phyloP scores from a whole-genome alignment of 148 eudicot genomes.

The Chenopodium quinoa region DNA sequence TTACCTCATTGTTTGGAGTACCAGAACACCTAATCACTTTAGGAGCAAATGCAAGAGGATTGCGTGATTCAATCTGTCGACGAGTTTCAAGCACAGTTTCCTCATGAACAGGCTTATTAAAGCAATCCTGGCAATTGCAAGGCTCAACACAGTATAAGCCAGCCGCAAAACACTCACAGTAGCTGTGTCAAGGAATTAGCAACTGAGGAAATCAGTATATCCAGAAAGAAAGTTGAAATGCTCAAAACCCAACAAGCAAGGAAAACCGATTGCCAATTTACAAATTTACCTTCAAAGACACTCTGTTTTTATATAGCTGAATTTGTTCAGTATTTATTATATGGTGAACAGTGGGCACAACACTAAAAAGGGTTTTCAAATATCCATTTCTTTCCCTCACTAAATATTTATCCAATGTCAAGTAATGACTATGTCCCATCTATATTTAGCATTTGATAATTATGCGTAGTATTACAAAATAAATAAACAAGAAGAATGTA shows the following conservation, averaged over 20 bases:
- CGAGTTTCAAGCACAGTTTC: constrained; percentile 46
- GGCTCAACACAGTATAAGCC: constrained; percentile 51
- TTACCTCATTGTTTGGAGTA: constrained; percentile 30
- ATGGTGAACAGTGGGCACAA: background rate
- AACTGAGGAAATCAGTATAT: background rate
- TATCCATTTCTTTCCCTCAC: background rate
- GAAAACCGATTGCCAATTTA: background rate
- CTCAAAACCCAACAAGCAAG: background rate
- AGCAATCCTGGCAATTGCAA: constrained; percentile 44
- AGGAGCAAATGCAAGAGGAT: constrained; percentile 56
- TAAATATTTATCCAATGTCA: background rate
- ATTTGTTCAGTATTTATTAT: background rate
- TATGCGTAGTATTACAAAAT: background rate
- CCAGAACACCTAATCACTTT: constrained; percentile 37
- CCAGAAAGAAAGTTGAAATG: background rate
- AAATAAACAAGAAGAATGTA: background rate
- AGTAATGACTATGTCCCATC: background rate
- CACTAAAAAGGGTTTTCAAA: background rate
- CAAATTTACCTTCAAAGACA: background rate
- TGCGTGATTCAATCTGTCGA: constrained; percentile 46
- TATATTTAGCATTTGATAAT: background rate
- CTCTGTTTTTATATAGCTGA: background rate
- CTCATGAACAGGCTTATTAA: constrained; percentile 44
- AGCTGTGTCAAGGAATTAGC: constrained; percentile 30
- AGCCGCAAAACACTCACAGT: constrained; percentile 53